phyloP scores from a whole-genome alignment of 495 filamentous ascomycete species.

The Clohesyomyces aquaticus region DNA sequence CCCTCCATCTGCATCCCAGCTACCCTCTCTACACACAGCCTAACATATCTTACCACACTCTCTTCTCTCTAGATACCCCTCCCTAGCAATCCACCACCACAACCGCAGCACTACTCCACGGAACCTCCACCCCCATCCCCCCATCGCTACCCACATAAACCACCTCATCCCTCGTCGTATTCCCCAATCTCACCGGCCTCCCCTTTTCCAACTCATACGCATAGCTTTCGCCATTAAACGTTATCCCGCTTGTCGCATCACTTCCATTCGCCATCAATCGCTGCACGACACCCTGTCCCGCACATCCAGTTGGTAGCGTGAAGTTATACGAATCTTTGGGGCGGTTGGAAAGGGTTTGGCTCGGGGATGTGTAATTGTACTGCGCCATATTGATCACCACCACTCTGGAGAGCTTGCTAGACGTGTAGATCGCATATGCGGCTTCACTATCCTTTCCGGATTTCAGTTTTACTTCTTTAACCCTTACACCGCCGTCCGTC shows the following conservation, averaged over 20 bases:
- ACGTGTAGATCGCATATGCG: slow-evolving; percentile 64
- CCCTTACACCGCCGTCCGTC: slow-evolving; percentile 41
- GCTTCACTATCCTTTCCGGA: slow-evolving; percentile 54
- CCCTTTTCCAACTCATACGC: slow-evolving; percentile 63
- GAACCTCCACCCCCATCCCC: slow-evolving; percentile 53
- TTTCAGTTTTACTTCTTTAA: slow-evolving; percentile 53
- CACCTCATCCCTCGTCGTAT: slow-evolving; percentile 62
- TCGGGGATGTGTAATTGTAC: slow-evolving; percentile 60
- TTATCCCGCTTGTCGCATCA: slow-evolving; percentile 64
- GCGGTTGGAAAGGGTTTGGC: slow-evolving; percentile 43
- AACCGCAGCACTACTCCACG: slow-evolving; percentile 57
- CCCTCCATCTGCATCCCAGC: no score
- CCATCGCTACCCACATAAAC: slow-evolving; percentile 51
- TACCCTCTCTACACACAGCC: no score
- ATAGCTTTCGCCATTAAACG: slow-evolving; percentile 67
- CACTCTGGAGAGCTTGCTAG: slow-evolving; percentile 53
- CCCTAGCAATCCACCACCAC: slow-evolving; percentile 51
- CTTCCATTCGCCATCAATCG: slow-evolving; percentile 64
- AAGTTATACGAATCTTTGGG: slow-evolving; percentile 54
- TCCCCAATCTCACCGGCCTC: slow-evolving; percentile 57
- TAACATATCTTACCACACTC: no score
- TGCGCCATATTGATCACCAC: slow-evolving; percentile 62
- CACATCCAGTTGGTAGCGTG: slow-evolving; percentile 41
- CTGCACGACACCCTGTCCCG: slow-evolving; percentile 47
- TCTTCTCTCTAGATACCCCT: no score